phyloP scores from a whole-genome alignment of 208 protist species.

The Crithidia thermophila region DNA sequence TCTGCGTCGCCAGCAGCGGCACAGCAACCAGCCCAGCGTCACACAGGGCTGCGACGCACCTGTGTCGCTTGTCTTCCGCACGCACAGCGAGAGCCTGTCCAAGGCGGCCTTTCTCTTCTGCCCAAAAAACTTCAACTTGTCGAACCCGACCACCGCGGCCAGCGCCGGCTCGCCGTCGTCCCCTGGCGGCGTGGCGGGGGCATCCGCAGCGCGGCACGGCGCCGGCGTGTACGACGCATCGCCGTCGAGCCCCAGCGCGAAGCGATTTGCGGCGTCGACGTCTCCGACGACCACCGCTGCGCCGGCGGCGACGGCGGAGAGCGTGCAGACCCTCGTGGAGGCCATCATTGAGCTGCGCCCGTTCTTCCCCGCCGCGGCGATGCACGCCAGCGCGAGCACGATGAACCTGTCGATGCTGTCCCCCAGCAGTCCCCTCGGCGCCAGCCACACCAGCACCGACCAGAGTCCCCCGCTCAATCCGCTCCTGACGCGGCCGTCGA shows the following conservation, averaged over 20 bases:
- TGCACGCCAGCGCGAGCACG: constrained; percentile 1
- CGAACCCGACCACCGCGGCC: constrained; percentile 12
- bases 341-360: constrained; percentile 55
- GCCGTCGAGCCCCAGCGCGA: neutral
- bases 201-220: neutral
- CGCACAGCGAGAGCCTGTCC: constrained; percentile 60
- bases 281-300: neutral
- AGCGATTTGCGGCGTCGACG: constrained; percentile 12
- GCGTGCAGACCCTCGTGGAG: constrained; percentile 36
- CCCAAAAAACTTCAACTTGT: constrained; percentile 72
- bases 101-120: constrained; percentile 77
- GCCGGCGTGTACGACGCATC: neutral
- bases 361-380: constrained; percentile 7
- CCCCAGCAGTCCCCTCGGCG: constrained; percentile 17
- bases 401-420: constrained; percentile 4
- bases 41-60: constrained; percentile 48
- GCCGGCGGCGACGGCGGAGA: constrained; percentile 12
- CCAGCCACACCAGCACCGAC: constrained; percentile 2
- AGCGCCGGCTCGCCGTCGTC: neutral
- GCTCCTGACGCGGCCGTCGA: constrained; percentile 14
- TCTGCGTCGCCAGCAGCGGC: constrained; percentile 49
- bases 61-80: constrained; percentile 81
- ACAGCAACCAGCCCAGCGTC: constrained; percentile 32
- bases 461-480: neutral
- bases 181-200: neutral